A percentile compares a stretch with the other conserved stretches of the same genome.
Conservation (phyloP, 257 asterid genomes). For the Apocynum venetum region DNA sequence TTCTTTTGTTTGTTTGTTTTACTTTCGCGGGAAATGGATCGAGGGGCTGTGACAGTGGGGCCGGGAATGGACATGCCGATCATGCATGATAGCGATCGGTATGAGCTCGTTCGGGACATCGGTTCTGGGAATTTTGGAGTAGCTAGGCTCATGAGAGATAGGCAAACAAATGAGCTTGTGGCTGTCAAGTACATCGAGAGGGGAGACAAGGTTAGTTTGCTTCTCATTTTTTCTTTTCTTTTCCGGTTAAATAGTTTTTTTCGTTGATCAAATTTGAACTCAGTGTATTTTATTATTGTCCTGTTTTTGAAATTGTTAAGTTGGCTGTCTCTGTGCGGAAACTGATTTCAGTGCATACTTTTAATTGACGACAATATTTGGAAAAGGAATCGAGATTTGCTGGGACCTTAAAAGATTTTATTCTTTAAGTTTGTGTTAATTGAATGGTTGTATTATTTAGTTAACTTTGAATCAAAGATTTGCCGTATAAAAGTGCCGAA, state of each 20-base stretch:
- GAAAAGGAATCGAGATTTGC: background rate
- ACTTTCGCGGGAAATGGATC: constrained; percentile 45
- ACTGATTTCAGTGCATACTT: background rate
- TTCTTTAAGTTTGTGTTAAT: background rate
- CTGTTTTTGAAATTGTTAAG: background rate
- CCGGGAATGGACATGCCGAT: constrained; percentile 93
- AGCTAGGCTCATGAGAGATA: constrained; percentile 91
- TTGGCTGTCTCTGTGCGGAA: background rate
- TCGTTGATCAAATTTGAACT: background rate
- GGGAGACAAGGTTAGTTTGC: constrained; percentile 75
- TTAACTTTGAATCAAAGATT: background rate
- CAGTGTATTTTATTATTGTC: background rate
- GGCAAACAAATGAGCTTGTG: constrained; percentile 79
- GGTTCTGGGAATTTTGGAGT: constrained; percentile 99
- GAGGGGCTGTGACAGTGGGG: constrained; percentile 48
- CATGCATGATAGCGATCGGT: constrained; percentile 88
- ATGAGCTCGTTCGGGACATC: constrained; percentile 82
- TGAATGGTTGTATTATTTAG: background rate
- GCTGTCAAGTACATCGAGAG: constrained; percentile 99
- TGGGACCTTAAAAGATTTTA: background rate
- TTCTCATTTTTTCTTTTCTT: constrained; percentile 1
- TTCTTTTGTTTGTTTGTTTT: background rate
- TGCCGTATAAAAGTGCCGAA: background rate
- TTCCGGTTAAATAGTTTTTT: too few species aligned
- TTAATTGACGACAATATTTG: background rate